phyloP scores from a whole-genome alignment of 768 basidiomycete species.

The Phanerodontia chrysosporium region DNA sequence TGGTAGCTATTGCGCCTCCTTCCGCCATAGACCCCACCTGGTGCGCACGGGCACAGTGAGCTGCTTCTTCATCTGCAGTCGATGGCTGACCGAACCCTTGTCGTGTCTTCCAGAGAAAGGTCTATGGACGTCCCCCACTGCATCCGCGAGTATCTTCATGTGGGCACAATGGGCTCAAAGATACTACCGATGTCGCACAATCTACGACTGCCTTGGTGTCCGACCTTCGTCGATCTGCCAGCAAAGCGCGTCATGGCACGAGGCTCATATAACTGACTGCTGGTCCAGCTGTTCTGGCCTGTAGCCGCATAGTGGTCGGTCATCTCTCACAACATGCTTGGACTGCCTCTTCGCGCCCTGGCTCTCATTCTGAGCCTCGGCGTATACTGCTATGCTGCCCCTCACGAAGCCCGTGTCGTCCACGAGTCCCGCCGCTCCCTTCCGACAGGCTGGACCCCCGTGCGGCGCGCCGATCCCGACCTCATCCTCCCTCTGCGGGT shows the following conservation, averaged over 20 bases:
- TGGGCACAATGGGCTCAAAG: not conserved
- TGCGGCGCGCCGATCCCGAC: slow-evolving; percentile 32
- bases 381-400: not conserved
- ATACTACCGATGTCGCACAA: not conserved
- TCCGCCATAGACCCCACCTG: not conserved
- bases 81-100: not conserved
- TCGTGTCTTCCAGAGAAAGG: not conserved
- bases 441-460: slow-evolving; percentile 39
- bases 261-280: not conserved
- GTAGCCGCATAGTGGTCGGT: too few species aligned
- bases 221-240: not conserved
- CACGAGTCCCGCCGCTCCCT: slow-evolving; percentile 18
- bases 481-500: slow-evolving; percentile 44
- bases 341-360: not conserved
- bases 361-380: not conserved
- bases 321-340: not conserved
- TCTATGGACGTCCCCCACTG: not conserved
- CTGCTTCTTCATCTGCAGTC: not conserved
- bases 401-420: slow-evolving; percentile 9
- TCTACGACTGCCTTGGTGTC: not conserved
- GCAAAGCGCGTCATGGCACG: not conserved
- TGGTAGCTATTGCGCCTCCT: not conserved
- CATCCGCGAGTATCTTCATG: not conserved
- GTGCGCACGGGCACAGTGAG: not conserved
- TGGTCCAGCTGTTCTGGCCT: too few species aligned